Conservation (phyloP, 2,329 filamentous ascomycete genomes). For the Rhinocladiella similis region DNA sequence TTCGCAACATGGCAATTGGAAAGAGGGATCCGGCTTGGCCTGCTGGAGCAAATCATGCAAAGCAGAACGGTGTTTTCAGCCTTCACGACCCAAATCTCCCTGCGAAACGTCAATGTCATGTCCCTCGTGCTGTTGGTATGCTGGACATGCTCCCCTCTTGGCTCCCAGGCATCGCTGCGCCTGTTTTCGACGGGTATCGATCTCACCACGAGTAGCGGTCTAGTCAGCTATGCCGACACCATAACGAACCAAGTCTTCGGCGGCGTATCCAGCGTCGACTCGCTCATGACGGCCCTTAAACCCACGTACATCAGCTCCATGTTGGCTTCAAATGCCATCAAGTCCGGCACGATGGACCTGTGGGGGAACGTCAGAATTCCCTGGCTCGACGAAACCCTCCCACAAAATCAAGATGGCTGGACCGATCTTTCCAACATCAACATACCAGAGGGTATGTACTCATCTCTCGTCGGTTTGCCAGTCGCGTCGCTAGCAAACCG, state of each 20-base stretch:
- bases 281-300: constrained; percentile 15
- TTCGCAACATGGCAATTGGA: constrained; percentile 24
- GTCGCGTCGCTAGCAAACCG: constrained; percentile 16
- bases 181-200: constrained; percentile 9
- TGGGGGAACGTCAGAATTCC: constrained; percentile 29
- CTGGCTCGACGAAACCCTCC: constrained; percentile 7
- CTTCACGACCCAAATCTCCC: constrained; percentile 13
- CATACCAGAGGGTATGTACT: constrained; percentile 17
- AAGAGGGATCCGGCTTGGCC: constrained; percentile 22
- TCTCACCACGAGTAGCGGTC: constrained; percentile 7
- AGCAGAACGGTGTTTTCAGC: constrained; percentile 25
- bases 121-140: constrained; percentile 17
- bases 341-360: constrained; percentile 20
- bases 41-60: constrained; percentile 27
- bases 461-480: constrained; percentile 21
- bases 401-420: constrained; percentile 20
- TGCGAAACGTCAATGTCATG: constrained; percentile 17
- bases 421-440: constrained; percentile 7
- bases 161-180: constrained; percentile 26
- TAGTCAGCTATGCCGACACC: constrained; percentile 10
- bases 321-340: constrained; percentile 15
- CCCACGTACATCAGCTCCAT: constrained; percentile 24
- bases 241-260: constrained; percentile 9
- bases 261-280: constrained; percentile 11
- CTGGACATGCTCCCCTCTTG: constrained; percentile 27